Base-by-base conservation (phyloP, 169 alveolate species). In the Plasmodium malariae region DNA sequence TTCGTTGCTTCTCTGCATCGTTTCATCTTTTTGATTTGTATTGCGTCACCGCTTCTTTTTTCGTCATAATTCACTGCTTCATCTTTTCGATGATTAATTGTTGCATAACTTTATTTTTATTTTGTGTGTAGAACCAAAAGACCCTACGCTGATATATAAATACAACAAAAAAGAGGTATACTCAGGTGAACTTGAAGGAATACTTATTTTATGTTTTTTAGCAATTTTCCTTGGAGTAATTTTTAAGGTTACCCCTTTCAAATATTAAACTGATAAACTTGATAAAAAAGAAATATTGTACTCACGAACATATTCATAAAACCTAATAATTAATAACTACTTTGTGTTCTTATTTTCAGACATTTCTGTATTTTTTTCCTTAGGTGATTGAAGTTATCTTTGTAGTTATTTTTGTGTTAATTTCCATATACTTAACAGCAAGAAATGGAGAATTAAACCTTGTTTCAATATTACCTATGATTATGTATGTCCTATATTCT, bases 141-240 rank as follows among this genome's bases (percentile, higher is more conserved):
- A 76, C 54, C 89, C 89, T 21, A 62, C 89, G 32, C 2, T 19
- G 55, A 76, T 76, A 45, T 48, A 12, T 51, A 76, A 60, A 45
- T 76, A 62, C 32, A 65, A 76, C 26, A 62, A 24, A 76, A 76
- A 76, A 30, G 89, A 76, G 30, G 60, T 55, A 45, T 65, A 62
- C 60, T 62, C 89, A 45, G 89, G 76, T 12, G 89, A 76, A 49
- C 60, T 76, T 19, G 89, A 76, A 32, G 78, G 89, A 26, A 62
- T 76, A 34, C 63, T 76, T 19, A 67, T 76, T 40, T 62, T 76
- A 48, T 76, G 89, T 57, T 63, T 76, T 21, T 63, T 76, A 76
- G 89, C 48, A n/a, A 76, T 76, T 62, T 57, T 76, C 34, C 19
- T 76, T 60, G 89, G 70, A 11, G 67, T 76, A n/a, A 45, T 62